Evolutionary conservation across 257 asterid genomes (phyloP).

Genomic region (Prunella vulgaris): DNA sequence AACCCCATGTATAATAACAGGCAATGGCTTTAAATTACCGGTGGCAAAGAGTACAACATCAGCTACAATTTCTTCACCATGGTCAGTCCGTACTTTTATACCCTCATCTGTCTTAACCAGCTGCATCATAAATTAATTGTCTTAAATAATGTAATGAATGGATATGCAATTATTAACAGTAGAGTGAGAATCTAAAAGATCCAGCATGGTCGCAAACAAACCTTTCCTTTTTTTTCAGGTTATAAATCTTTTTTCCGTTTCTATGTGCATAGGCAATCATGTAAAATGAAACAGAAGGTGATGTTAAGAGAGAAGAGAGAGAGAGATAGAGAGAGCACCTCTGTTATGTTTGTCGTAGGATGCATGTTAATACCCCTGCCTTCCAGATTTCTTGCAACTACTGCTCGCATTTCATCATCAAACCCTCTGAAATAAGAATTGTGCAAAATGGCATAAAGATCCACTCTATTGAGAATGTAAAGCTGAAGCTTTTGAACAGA

Average conservation of each 20-base stretch:
- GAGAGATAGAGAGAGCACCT: constrained; percentile 43
- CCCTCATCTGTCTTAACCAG: constrained; percentile 73
- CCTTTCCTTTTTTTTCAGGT: not conserved
- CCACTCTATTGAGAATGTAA: not conserved
- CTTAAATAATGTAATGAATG: constrained; percentile 4
- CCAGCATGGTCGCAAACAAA: not conserved
- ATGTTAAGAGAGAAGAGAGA: not conserved
- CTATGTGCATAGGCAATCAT: not conserved
- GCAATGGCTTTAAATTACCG: constrained; percentile 45
- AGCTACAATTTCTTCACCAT: constrained; percentile 77
- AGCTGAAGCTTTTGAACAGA: not conserved
- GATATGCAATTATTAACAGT: not conserved
- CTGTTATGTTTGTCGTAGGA: constrained; percentile 67
- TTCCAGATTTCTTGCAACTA: constrained; percentile 86
- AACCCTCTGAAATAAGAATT: constrained; percentile 66
- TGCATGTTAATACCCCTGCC: constrained; percentile 92
- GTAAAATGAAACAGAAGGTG: not conserved
- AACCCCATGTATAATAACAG: not conserved
- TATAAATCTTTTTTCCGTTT: not conserved
- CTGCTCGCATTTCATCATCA: constrained; percentile 93
- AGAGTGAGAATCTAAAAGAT: not conserved
- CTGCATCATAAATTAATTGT: constrained; percentile 40
- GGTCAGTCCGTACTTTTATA: constrained; percentile 71
- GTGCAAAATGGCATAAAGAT: constrained; percentile 5
- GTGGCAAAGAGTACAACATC: constrained; percentile 99